phyloP scores from a whole-genome alignment of 2,329 filamentous ascomycete genomes.

The Scedosporium aurantiacum region DNA sequence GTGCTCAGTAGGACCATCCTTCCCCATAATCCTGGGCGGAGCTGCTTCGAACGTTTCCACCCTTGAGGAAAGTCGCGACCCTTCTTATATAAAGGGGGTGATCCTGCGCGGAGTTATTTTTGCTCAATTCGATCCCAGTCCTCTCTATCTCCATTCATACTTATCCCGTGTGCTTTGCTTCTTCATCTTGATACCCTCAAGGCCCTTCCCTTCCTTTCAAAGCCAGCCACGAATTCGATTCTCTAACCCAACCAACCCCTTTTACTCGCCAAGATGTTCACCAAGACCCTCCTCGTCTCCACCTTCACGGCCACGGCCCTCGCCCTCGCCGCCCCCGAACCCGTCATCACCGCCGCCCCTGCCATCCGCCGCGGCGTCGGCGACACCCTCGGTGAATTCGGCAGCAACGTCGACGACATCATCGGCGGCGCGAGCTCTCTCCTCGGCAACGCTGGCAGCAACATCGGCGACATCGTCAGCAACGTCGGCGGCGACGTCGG shows the following conservation, averaged over 20 bases:
- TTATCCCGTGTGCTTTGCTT: neutral
- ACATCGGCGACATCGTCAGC: neutral
- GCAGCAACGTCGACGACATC: constrained; percentile 7
- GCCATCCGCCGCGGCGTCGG: constrained; percentile 1
- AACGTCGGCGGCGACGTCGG: neutral
- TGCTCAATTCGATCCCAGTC: neutral
- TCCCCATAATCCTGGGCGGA: neutral
- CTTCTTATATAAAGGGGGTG: neutral
- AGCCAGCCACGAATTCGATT: neutral
- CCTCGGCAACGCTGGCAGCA: constrained; percentile 1
- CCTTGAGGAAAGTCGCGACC: neutral
- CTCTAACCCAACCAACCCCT: neutral
- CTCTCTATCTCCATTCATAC: neutral
- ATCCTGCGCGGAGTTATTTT: neutral
- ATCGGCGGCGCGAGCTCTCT: constrained; percentile 5
- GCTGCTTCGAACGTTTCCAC: neutral
- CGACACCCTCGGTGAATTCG: neutral
- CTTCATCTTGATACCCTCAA: neutral
- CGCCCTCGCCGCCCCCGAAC: constrained; percentile 9
- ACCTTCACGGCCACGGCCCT: constrained; percentile 8
- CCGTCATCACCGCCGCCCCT: constrained; percentile 10
- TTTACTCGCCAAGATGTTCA: constrained; percentile 8
- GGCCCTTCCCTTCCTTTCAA: neutral
- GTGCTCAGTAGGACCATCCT: neutral
- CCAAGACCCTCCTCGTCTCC: constrained; percentile 9